Evolutionary conservation across 2,329 filamentous ascomycete species (phyloP).

Genomic region (Cladosporium sp.): DNA sequence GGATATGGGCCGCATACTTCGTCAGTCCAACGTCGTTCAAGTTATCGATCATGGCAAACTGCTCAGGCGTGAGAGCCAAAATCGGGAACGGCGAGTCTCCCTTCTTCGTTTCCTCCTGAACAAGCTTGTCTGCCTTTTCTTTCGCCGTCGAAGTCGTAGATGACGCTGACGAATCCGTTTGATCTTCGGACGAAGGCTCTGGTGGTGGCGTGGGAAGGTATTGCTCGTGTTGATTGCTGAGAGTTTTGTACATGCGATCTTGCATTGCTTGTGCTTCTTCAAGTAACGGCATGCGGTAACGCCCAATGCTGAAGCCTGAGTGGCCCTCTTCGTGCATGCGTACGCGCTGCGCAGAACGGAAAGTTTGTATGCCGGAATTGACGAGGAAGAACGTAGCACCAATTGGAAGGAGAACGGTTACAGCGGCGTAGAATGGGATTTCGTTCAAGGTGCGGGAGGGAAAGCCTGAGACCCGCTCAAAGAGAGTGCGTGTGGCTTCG

Average conservation of each 20-base stretch:
- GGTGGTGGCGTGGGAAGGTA: constrained; percentile 56
- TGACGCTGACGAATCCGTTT: constrained; percentile 19
- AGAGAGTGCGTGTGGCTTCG: constrained; percentile 16
- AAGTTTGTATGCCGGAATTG: constrained; percentile 69
- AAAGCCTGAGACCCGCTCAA: constrained; percentile 17
- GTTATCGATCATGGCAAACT: constrained; percentile 79
- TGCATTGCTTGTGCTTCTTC: constrained; percentile 70
- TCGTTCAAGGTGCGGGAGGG: constrained; percentile 40
- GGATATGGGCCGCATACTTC: constrained; percentile 65
- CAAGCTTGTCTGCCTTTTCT: constrained; percentile 20
- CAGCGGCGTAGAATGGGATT: constrained; percentile 57
- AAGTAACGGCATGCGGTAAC: constrained; percentile 71
- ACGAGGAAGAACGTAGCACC: constrained; percentile 64
- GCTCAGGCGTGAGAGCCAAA: constrained; percentile 70
- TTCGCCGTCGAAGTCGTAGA: constrained; percentile 3
- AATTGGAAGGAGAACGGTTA: constrained; percentile 66
- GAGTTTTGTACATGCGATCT: constrained; percentile 70
- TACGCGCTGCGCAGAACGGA: constrained; percentile 68
- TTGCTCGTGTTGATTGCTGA: constrained; percentile 58
- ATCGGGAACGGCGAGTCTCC: constrained; percentile 47
- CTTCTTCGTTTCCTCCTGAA: constrained; percentile 25
- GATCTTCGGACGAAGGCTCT: constrained; percentile 23
- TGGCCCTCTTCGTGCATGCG: constrained; percentile 60
- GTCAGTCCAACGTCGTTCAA: constrained; percentile 61
- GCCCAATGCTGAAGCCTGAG: constrained; percentile 60